A percentile compares a stretch with the other conserved stretches of the same genome.
phyloP scores from a whole-genome alignment of 306 rosid species.

The Lotus japonicus region DNA sequence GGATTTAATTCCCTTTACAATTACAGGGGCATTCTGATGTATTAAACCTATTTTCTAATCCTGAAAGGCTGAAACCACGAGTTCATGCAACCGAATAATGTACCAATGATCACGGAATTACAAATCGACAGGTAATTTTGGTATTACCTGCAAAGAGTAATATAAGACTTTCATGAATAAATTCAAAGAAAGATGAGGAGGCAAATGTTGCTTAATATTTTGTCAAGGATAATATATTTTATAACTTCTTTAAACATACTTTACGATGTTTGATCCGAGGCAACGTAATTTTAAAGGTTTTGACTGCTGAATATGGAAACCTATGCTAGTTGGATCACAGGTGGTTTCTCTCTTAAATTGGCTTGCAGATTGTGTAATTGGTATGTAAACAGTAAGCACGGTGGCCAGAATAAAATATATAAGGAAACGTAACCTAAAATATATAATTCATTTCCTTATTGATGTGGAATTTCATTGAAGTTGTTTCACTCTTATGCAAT shows the following conservation, averaged over 20 bases:
- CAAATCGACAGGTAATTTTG: no score
- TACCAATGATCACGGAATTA: no score
- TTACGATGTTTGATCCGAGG: conserved; percentile 1
- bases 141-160: not conserved
- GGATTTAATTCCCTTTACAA: no score
- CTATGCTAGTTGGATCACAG: conserved; percentile 4
- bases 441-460: no score
- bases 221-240: not conserved
- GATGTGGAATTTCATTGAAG: no score
- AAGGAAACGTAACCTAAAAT: not conserved
- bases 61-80: not conserved
- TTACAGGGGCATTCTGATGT: no score
- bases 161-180: not conserved
- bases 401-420: not conserved
- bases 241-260: conserved; percentile 2
- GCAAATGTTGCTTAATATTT: not conserved
- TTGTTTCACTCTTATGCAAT: no score
- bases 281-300: conserved; percentile 21
- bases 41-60: no score
- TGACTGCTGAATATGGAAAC: conserved; percentile 14
- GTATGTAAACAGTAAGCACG: not conserved
- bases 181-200: no score
- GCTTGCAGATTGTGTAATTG: conserved; percentile 2
- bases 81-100: no score
- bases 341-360: not conserved